These are phyloP conservation scores for Lecanicillium sp. DNA, from an alignment of 2,329 filamentous ascomycete genomes.

Conservation along the genomic window DNA sequence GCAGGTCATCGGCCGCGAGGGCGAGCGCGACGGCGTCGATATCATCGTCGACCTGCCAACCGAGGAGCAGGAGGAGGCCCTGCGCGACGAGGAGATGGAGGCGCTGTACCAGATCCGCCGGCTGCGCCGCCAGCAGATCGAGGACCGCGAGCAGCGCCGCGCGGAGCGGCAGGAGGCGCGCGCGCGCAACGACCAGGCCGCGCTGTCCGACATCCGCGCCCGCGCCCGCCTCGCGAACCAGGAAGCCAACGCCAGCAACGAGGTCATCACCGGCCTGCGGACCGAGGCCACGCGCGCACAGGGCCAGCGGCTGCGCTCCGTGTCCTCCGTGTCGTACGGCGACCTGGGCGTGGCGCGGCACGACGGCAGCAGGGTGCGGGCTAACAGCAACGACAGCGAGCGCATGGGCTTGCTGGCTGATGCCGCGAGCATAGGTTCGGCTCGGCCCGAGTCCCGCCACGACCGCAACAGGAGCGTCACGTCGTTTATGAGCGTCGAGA, in stretches of 20 bases:
- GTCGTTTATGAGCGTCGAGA: conserved; percentile 50
- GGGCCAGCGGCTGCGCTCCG: conserved; percentile 56
- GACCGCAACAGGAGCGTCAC: conserved; percentile 44
- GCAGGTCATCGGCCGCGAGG: conserved; percentile 78
- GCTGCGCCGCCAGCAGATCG: conserved; percentile 66
- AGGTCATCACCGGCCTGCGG: conserved; percentile 55
- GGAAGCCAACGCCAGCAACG: conserved; percentile 36
- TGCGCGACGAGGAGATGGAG: conserved; percentile 89
- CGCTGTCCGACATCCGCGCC: conserved; percentile 60
- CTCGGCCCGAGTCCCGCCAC: conserved; percentile 30
- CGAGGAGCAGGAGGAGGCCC: conserved; percentile 67
- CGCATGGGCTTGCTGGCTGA: conserved; percentile 64
- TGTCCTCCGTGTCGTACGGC: conserved; percentile 71
- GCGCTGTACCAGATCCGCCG: conserved; percentile 82
- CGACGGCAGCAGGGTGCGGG: conserved; percentile 69
- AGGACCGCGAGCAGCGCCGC: conserved; percentile 72
- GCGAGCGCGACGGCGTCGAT: conserved; percentile 87
- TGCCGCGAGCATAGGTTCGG: conserved; percentile 55
- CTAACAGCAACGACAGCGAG: conserved; percentile 68
- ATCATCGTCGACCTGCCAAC: conserved; percentile 81
- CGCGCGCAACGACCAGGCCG: conserved; percentile 59
- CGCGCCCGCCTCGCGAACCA: conserved; percentile 43
- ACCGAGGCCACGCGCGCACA: conserved; percentile 50
- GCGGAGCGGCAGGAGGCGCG: conserved; percentile 65
- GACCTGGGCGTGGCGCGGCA: conserved; percentile 70